Percentiles rank a stretch among this genome's conserved stretches.
These are phyloP conservation scores for Talaromyces sp. DNA, from an alignment of 2,329 filamentous ascomycete species.

Conservation along the genomic window DNA sequence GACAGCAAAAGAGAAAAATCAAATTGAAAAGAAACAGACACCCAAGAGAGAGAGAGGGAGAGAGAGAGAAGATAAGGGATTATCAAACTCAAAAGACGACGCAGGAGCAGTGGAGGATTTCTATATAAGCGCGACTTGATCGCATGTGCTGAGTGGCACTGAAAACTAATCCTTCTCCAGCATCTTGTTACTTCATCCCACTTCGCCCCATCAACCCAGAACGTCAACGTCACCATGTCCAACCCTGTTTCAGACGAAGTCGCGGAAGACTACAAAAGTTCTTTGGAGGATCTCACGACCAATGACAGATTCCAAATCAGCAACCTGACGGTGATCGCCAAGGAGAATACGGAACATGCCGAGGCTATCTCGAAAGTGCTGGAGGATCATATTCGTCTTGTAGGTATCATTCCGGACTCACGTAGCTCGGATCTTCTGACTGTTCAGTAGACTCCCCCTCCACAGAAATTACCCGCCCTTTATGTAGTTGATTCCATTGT, in stretches of 20 bases:
- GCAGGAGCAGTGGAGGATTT: background rate
- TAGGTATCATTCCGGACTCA: slow-evolving; percentile 57
- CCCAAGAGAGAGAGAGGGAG: slow-evolving; percentile 13
- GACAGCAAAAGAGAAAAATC: slow-evolving; percentile 17
- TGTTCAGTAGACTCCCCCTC: slow-evolving; percentile 71
- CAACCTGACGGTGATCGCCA: slow-evolving; percentile 95
- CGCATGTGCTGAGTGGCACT: background rate
- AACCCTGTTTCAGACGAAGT: slow-evolving; percentile 74
- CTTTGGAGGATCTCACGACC: slow-evolving; percentile 84
- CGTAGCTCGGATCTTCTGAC: slow-evolving; percentile 18
- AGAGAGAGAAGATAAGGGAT: slow-evolving; percentile 13
- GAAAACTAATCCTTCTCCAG: slow-evolving; percentile 2
- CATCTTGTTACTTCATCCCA: slow-evolving; percentile 7
- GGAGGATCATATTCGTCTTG: slow-evolving; percentile 91
- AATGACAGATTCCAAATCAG: slow-evolving; percentile 96
- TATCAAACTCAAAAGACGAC: slow-evolving; percentile 2
- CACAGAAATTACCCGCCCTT: slow-evolving; percentile 89
- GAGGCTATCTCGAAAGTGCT: slow-evolving; percentile 88
- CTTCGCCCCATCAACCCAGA: background rate
- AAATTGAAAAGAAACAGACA: background rate
- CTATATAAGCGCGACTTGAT: background rate
- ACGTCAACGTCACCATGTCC: slow-evolving; percentile 55
- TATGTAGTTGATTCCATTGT: slow-evolving; percentile 98
- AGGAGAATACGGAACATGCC: slow-evolving; percentile 95
- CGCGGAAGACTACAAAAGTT: slow-evolving; percentile 91